Base-by-base conservation (phyloP, 306 rosid genomes). In the Inga leiocalycina region DNA sequence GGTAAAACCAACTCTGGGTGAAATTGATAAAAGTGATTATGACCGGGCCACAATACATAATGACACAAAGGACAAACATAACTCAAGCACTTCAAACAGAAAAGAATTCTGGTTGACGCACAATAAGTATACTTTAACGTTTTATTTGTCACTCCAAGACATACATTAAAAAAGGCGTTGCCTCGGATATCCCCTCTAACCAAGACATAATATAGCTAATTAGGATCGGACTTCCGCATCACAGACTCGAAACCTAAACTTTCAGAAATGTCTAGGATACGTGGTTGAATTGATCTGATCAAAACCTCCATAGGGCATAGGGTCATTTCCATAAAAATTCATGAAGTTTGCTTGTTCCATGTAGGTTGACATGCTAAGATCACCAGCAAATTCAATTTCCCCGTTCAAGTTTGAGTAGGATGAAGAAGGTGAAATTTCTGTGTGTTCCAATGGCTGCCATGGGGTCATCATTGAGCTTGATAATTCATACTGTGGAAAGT, bases 131-230 rank as follows among this genome's bases (percentile, higher is more conserved):
- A 78, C 39, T 81, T 81, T 22, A 41, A 75, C 34, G 74, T 64
- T 51, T 75, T 82, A 71, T 74, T 84, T 52, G 74, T 81, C 84
- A 54, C 78, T 85, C 94, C 92, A 90, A 93, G 94, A 85, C 91
- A 88, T 83, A 93, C 98, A 70, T 84, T 89, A 93, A 94, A 94
- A 94, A 94, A 91, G 93, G 93, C 83, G 98, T 83, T 85, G 97
- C 89, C 98, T 86, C 68, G 87, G 92, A 85, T 76, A 83, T 77
- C 86, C 80, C 75, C 56, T 46, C 78, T 65, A 45, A 62, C 45
- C 68, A 75, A 46, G 43, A 71, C 41, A 57, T 56, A 78, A 34
- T 32, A 65, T 14, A 35, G 14, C 39, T 64, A 64, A 30, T 12
- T 64, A 24, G 69, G 69, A 64, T 30, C 11, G 62, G 48, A 45